Base-by-base conservation (phyloP, 805 yeast genomes). In the Pichia cephalocereana region DNA sequence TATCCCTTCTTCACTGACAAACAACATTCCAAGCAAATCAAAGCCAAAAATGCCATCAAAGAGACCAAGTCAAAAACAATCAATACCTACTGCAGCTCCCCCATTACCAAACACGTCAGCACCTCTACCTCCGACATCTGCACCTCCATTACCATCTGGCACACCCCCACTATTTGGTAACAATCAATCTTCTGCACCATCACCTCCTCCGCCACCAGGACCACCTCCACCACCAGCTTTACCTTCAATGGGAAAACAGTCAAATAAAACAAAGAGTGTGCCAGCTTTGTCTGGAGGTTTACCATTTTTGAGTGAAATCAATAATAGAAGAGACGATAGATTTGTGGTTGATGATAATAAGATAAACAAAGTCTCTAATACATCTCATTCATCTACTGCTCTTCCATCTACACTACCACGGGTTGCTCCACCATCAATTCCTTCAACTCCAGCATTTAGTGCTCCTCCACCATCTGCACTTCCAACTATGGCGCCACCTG, bases 301-400 rank as follows among this genome's bases (percentile, higher is more conserved):
- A 26, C 82, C 83, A 11, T 77, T 77, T 52, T 65, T 77, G 41
- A 76, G 77, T 1, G 79, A 76, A 52, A 77, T 77, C 32, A 75
- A 76, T 50, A 70, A 71, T 27, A 74, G 70, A 58, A 66, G 81
- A 57, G 70, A 71, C 47, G 76, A 77, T 38, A 53, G 71, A 2
- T 56, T 67, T 57, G 79, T 74, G 8, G 66, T 77, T 12, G 79
- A 71, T 46, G 54, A 58, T n/a, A 51, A 60, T 14, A 52, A 65
- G 5, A 36, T 36, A 23, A n/a, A n/a, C n/a, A 17, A 39, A 4
- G 23, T 17, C 10, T 12, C 28, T 14, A 4, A 36, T 36, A 8
- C 38, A 28, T n/a, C 23, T 34, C 48, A 46, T n/a, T 43, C 51
- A 11, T 46, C 52, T 14, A 28, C 51, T 10, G 43, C 53, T 40